Conservation (phyloP, 2,329 filamentous ascomycete genomes). For the Xylaria sp. region DNA sequence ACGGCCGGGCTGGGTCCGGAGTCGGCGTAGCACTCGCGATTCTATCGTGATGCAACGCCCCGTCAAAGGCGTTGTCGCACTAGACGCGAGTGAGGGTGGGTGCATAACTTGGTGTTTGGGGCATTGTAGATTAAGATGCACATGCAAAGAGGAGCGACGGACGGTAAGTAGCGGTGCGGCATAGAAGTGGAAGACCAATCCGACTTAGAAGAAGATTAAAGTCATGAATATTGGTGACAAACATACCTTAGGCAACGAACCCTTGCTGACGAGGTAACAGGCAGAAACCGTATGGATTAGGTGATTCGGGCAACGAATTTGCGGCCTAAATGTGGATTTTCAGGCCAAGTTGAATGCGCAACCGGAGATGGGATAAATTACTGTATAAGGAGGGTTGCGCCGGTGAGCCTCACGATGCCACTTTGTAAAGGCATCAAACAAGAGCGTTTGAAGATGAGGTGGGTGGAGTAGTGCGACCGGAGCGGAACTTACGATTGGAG, state of each 20-base stretch:
- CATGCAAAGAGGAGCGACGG: background rate
- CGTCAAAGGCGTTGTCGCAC: background rate
- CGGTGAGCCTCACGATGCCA: constrained; percentile 34
- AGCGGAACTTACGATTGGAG: constrained; percentile 25
- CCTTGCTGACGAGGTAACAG: background rate
- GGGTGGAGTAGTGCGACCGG: constrained; percentile 33
- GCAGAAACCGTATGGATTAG: background rate
- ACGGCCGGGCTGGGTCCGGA: constrained; percentile 22
- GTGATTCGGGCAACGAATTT: background rate
- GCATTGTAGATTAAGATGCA: background rate
- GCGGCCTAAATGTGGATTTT: constrained; percentile 4
- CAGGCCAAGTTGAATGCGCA: background rate
- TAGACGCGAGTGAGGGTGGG: background rate
- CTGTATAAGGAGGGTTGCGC: constrained; percentile 14
- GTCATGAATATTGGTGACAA: background rate
- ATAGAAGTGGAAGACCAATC: background rate
- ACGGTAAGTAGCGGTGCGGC: background rate
- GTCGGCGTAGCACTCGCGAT: constrained; percentile 11
- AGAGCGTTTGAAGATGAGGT: constrained; percentile 6
- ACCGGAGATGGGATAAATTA: constrained; percentile 37
- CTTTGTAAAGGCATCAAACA: constrained; percentile 13
- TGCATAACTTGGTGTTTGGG: background rate
- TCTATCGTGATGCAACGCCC: background rate
- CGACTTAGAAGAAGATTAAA: background rate
- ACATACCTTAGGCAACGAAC: constrained; percentile 11